phyloP scores from a whole-genome alignment of 495 filamentous ascomycete genomes.

The Aspergillus nanangensis region DNA sequence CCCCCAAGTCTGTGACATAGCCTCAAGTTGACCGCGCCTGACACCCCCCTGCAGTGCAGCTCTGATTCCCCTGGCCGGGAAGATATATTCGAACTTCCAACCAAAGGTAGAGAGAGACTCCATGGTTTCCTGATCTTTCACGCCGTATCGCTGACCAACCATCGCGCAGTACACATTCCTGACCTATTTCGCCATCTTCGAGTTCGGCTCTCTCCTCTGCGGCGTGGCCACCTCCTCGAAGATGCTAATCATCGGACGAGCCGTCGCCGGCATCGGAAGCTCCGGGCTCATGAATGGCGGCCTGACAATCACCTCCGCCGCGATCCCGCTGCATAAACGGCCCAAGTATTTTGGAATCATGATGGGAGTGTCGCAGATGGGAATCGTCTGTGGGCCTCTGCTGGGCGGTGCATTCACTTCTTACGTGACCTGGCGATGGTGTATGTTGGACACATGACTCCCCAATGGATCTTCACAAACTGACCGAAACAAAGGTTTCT shows the following conservation, averaged over 20 bases:
- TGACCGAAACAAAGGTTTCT: constrained; percentile 32
- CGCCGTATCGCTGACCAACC: constrained; percentile 3
- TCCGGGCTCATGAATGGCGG: constrained; percentile 45
- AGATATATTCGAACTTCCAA: constrained; percentile 27
- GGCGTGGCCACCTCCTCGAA: constrained; percentile 29
- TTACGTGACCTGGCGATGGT: constrained; percentile 45
- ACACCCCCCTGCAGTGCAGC: constrained; percentile 18
- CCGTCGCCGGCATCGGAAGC: constrained; percentile 29
- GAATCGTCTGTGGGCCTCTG: constrained; percentile 40
- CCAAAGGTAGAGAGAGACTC: constrained; percentile 21
- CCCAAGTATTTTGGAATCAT: constrained; percentile 14
- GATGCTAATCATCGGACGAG: constrained; percentile 33
- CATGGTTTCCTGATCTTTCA: not conserved
- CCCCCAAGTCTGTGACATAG: not conserved
- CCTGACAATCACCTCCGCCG: constrained; percentile 39
- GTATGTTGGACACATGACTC: constrained; percentile 14
- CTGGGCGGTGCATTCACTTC: constrained; percentile 52
- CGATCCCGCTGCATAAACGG: constrained; percentile 35
- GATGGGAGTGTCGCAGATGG: constrained; percentile 19
- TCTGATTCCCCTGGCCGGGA: constrained; percentile 32
- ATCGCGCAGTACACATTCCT: constrained; percentile 22
- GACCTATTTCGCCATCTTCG: constrained; percentile 24
- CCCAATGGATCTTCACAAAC: not conserved
- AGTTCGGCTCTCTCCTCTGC: constrained; percentile 32
- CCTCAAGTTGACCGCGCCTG: not conserved